These are phyloP conservation scores for Oropetium thomaeum DNA, from an alignment of 176 grass and related monocot species.

Conservation along the genomic window DNA sequence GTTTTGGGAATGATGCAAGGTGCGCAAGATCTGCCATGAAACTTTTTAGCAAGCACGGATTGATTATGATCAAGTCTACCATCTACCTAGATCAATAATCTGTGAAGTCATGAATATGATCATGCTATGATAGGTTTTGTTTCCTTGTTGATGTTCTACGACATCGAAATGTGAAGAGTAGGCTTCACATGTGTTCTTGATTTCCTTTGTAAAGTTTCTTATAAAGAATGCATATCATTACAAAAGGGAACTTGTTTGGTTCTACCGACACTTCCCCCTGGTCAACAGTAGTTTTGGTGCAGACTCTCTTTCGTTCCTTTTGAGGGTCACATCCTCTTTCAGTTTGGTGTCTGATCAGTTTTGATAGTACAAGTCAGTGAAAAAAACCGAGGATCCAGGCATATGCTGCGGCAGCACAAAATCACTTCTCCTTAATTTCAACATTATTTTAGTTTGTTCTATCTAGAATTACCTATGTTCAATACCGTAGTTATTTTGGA, in stretches of 20 bases:
- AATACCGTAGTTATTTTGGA: background rate
- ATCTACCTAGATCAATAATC: conserved; percentile 29
- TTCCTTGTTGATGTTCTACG: conserved; percentile 1
- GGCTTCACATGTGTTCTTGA: conserved; percentile 10
- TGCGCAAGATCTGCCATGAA: conserved; percentile 7
- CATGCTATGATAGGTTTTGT: conserved; percentile 8
- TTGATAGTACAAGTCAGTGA: background rate
- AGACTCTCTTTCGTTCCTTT: conserved; percentile 37
- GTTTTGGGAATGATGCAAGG: conserved; percentile 30
- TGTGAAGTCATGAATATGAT: background rate
- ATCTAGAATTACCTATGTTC: background rate
- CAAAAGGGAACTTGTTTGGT: background rate
- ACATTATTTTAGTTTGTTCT: background rate
- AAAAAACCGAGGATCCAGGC: background rate
- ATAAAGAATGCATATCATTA: conserved; percentile 1
- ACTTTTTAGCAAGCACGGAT: background rate
- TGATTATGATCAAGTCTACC: background rate
- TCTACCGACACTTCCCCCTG: conserved; percentile 21
- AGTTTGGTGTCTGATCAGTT: conserved; percentile 34
- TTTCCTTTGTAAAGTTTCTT: conserved; percentile 13
- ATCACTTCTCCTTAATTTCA: background rate
- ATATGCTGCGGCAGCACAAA: background rate
- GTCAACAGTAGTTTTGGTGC: conserved; percentile 29
- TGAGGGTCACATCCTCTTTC: conserved; percentile 19
- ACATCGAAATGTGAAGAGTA: background rate